Base-by-base conservation (phyloP, 306 rosid species). In the Cicer judaicum region DNA sequence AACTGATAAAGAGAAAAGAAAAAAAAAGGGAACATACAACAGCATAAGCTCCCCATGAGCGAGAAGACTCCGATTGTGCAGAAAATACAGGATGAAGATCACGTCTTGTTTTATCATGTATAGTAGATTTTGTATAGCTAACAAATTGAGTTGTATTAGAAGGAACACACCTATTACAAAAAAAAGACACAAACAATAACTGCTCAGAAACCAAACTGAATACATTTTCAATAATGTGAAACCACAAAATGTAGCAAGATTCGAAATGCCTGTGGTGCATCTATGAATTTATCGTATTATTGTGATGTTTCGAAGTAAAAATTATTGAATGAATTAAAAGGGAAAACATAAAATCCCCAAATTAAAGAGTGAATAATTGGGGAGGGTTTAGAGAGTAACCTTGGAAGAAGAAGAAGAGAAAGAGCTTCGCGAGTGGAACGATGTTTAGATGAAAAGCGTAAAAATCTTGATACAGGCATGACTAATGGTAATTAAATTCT, bases 391-490 rank as follows among this genome's bases (percentile, higher is more conserved):
- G 62, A 78, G 18, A 65, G 48, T 54, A 62, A 90, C 98, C 95
- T 90, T 8, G 78, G 84, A 72, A 93, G 81, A 73, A 87, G 84
- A 69, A 92, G 76, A 73, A 87, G 66, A 85, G 75, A 40, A 68
- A 81, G 78, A 73, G 81, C 68, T 55, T 84, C 79, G 2, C 8
- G 49, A 18, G 74, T 15, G 61, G 78, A 82, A 79, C 79, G 86
- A 70, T 52, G 85, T 38, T 73, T 82, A 79, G 89, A 77, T 21
- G 85, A 82, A 46, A 43, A 82, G 75, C 70, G 79, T 64, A 81
- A 38, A 72, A 88, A 86, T 49, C 92, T 89, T 52, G 78, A 81
- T 77, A 81, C 12, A 75, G 82, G 78, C 96, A 93, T 90, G 67
- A 36, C 79, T 72, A 29, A 4, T 9, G 38, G 15, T 10, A 70